phyloP scores from a whole-genome alignment of 2,329 filamentous ascomycete species.

The Diaporthe helianthi region DNA sequence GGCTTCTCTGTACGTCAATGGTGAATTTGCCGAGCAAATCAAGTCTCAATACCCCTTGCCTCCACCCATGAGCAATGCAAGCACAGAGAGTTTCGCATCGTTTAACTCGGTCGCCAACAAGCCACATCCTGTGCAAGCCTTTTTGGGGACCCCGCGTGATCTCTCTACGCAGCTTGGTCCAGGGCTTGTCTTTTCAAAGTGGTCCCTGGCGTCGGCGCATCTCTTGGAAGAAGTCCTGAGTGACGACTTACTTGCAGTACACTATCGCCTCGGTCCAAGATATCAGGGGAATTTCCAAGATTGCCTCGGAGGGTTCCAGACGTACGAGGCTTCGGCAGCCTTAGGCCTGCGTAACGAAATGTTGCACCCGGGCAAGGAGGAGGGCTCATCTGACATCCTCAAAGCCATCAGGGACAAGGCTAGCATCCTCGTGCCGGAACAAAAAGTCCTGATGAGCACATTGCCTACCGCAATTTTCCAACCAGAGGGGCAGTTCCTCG shows the following conservation, averaged over 20 bases:
- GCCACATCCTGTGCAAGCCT: constrained; percentile 81
- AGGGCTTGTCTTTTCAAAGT: constrained; percentile 77
- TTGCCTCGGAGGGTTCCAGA: constrained; percentile 93
- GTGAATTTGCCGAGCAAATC: constrained; percentile 91
- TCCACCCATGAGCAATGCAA: constrained; percentile 69
- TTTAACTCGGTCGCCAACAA: constrained; percentile 66
- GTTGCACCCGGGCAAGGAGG: constrained; percentile 86
- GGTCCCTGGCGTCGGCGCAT: constrained; percentile 90
- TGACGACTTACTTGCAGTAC: constrained; percentile 90
- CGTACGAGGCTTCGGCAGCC: constrained; percentile 90
- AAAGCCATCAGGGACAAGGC: constrained; percentile 87
- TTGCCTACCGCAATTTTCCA: constrained; percentile 81
- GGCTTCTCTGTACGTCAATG: constrained; percentile 88
- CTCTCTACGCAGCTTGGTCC: constrained; percentile 78
- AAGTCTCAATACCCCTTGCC: constrained; percentile 86
- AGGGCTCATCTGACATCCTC: constrained; percentile 91
- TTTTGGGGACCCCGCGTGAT: constrained; percentile 90
- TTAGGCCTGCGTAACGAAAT: constrained; percentile 92
- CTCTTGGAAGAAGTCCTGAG: constrained; percentile 87
- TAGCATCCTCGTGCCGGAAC: constrained; percentile 80
- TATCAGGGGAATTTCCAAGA: constrained; percentile 98
- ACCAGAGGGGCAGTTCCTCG: constrained; percentile 79
- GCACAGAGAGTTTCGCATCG: constrained; percentile 73
- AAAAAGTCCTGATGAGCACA: constrained; percentile 81
- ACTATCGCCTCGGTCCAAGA: constrained; percentile 85